These are phyloP conservation scores for Zarea fungicola DNA, from an alignment of 2,329 filamentous ascomycete species.

Conservation along the genomic window DNA sequence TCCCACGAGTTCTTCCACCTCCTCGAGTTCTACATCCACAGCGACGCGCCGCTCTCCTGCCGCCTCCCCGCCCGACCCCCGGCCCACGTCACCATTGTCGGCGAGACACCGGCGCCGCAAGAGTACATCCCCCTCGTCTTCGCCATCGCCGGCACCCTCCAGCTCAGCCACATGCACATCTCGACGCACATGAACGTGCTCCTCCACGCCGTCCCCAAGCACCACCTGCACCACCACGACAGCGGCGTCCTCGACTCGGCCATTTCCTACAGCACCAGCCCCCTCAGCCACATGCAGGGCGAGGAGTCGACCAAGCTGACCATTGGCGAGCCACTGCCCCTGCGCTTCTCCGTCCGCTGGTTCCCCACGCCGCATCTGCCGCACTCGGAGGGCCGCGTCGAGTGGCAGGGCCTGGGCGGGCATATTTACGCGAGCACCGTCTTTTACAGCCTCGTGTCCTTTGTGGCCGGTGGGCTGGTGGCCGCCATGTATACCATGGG, in stretches of 20 bases:
- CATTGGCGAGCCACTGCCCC: slow-evolving; percentile 77
- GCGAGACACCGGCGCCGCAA: slow-evolving; percentile 42
- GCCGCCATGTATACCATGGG: slow-evolving; percentile 58
- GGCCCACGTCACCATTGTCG: slow-evolving; percentile 48
- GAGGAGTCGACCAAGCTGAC: slow-evolving; percentile 61
- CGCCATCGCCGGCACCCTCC: slow-evolving; percentile 81
- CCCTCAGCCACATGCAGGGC: slow-evolving; percentile 55
- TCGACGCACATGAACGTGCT: slow-evolving; percentile 86
- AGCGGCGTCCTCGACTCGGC: slow-evolving; percentile 81
- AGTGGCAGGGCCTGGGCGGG: slow-evolving; percentile 61
- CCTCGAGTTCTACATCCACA: slow-evolving; percentile 96
- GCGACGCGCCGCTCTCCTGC: slow-evolving; percentile 87
- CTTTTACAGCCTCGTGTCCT: slow-evolving; percentile 57
- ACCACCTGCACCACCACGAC: slow-evolving; percentile 57
- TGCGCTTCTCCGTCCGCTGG: slow-evolving; percentile 81
- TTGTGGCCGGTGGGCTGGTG: slow-evolving; percentile 49
- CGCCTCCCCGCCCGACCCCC: slow-evolving; percentile 76
- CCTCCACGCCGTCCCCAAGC: slow-evolving; percentile 63
- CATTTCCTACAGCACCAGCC: slow-evolving; percentile 78
- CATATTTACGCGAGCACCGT: slow-evolving; percentile 60
- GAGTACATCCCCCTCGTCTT: slow-evolving; percentile 82
- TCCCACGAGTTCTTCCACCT: slow-evolving; percentile 77
- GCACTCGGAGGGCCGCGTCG: slow-evolving; percentile 57
- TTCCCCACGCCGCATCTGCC: slow-evolving; percentile 71
- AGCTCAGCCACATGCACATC: slow-evolving; percentile 85